Base-by-base conservation (phyloP, 192 early-diverging fungal genomes). In the Coemansia sp. region DNA sequence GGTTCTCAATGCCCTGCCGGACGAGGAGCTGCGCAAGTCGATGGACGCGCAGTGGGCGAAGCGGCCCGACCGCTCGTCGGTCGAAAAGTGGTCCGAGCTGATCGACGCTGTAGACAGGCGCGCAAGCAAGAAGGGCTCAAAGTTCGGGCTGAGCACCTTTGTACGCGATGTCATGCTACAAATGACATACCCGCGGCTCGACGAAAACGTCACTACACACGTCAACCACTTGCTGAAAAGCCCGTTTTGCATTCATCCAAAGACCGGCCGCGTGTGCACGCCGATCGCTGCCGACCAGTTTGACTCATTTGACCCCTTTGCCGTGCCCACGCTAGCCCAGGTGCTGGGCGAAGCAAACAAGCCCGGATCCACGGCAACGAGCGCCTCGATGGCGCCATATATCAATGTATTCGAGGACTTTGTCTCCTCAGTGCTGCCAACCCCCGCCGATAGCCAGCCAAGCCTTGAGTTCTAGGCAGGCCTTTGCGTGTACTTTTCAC, bases 171-270 rank as follows among this genome's bases (percentile, higher is more conserved):
- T 95, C 58, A 83, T 90, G 56, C 88, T 98, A 60, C 95, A 95
- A 74, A 93, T 90, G 60, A 84, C 84, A 3, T 98, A 98, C 52
- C 96, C 96, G 19, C 87, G 96, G 27, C 83, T 98, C 35, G 95
- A 98, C 74, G 87, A 88, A 27, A 93, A 96, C 53, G 96, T 98
- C 21, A 87, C 92, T 1, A 90, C 86, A 14, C 86, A 90, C 33
- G 84, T 95, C 8, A 92, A 90, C 71, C 96, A 98, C 82, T 91
- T 98, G 83, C 84, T 98, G 24, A 98, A 98, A 71, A 87, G 88
- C 64, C 96, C 96, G 7, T 97, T 98, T 71, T 98, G 94, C 77
- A 88, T 96, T 19, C 96, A 98, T 63, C 96, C 96, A 18, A 93
- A 91, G 69, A 95, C 95, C 9, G 90, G 95, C 86, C 82, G 88